Evolutionary conservation across 352 stramenopile genomes (phyloP).

Genomic region (Pythium chondricola): DNA sequence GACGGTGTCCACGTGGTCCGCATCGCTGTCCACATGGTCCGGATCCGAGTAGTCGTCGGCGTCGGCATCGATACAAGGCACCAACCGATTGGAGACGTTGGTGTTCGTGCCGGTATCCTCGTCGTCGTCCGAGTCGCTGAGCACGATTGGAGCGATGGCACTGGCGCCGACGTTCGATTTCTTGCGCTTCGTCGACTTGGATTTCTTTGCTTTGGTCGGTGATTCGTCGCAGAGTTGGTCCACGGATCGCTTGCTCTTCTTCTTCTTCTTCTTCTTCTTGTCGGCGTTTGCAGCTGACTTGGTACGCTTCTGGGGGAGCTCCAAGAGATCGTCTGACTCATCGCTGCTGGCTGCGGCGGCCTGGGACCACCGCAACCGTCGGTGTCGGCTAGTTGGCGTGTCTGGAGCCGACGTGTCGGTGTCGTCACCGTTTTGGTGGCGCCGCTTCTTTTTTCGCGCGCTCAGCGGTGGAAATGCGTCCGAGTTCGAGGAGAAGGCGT

Average conservation of each 20-base stretch:
- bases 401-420: background rate
- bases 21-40: background rate
- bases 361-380: constrained; percentile 36
- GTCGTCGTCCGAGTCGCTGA: background rate
- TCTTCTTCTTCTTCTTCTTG: constrained; percentile 5
- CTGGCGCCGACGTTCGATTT: background rate
- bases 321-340: constrained; percentile 29
- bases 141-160: background rate
- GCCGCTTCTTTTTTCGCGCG: background rate
- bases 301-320: constrained; percentile 21
- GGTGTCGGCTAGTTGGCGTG: constrained; percentile 10
- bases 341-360: constrained; percentile 24
- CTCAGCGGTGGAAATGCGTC: too few species aligned
- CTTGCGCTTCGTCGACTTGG: background rate
- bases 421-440: background rate
- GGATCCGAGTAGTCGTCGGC: background rate
- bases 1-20: constrained; percentile 1
- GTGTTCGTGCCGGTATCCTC: background rate
- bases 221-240: background rate
- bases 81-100: background rate
- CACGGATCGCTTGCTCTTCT: background rate
- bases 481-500: too few species aligned
- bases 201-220: constrained; percentile 2
- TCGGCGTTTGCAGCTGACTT: background rate
- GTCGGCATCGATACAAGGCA: background rate